Percentiles rank a stretch among this genome's conserved stretches.
Evolutionary conservation across 306 rosid genomes (phyloP).

Genomic region (Sesbania bispinosa): DNA sequence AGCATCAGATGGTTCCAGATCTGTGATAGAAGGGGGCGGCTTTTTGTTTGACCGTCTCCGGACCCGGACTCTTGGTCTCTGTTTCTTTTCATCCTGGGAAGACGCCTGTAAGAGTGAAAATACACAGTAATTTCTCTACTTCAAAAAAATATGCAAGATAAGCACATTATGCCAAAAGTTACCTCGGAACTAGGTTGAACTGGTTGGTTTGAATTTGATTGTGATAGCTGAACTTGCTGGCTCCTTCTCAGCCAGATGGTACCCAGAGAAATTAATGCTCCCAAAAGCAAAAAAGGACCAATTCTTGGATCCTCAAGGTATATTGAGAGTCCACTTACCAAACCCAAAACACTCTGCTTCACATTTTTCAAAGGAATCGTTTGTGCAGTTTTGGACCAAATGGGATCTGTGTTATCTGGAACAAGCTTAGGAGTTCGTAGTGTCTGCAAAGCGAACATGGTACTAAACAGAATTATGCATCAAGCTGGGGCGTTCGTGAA

Average conservation of each 20-base stretch:
- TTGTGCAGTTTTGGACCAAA: constrained; percentile 55
- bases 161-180: constrained; percentile 12
- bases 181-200: constrained; percentile 51
- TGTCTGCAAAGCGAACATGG: constrained; percentile 43
- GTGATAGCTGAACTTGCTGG: constrained; percentile 43
- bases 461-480: background rate
- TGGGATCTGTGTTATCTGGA: constrained; percentile 63
- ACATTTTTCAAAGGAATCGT: constrained; percentile 41
- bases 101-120: constrained; percentile 19
- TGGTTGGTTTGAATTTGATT: constrained; percentile 37
- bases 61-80: constrained; percentile 33
- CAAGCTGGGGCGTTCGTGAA: background rate
- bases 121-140: background rate
- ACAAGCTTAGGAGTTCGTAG: constrained; percentile 70
- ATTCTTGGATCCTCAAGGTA: constrained; percentile 71
- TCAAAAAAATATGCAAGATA: background rate
- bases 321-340: constrained; percentile 41
- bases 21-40: constrained; percentile 58
- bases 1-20: constrained; percentile 63
- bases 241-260: constrained; percentile 70
- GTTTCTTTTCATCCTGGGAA: constrained; percentile 45
- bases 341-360: constrained; percentile 39
- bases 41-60: constrained; percentile 26
- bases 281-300: constrained; percentile 82
- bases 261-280: constrained; percentile 69